Percentiles rank a stretch among this genome's conserved stretches.
Evolutionary conservation across 75 land plant genomes (phyloP).

Genomic region (Gnetum montanum): DNA sequence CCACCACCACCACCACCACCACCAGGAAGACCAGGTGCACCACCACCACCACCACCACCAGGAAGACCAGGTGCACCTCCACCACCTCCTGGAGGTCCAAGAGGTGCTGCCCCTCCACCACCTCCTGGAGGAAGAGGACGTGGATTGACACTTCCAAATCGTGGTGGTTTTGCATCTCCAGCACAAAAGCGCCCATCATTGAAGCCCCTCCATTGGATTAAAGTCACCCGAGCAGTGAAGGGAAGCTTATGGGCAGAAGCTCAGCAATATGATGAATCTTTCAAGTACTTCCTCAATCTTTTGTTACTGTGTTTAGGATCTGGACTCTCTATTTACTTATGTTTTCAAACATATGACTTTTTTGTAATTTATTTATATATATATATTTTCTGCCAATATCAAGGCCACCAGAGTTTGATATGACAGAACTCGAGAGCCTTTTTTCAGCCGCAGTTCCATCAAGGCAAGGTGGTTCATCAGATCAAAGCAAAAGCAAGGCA

Average conservation of each 20-base stretch:
- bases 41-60: conserved; percentile 50
- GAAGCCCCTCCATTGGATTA: conserved; percentile 95
- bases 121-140: conserved; percentile 18
- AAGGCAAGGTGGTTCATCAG: conserved; percentile 24
- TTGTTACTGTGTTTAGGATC: no score
- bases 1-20: conserved; percentile 60
- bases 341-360: conserved; percentile 2
- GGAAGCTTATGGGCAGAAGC: conserved; percentile 98
- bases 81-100: conserved; percentile 26
- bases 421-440: conserved; percentile 66
- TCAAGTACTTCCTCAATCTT: conserved; percentile 26
- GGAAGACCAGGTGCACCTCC: conserved; percentile 29
- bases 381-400: background rate
- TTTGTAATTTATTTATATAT: background rate
- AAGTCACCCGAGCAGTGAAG: conserved; percentile 86
- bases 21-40: conserved; percentile 17
- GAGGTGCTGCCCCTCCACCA: conserved; percentile 8
- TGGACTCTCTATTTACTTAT: conserved; percentile 2
- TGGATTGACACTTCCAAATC: conserved; percentile 19
- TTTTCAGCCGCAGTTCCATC: conserved; percentile 54
- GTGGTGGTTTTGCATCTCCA: conserved; percentile 9
- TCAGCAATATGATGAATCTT: conserved; percentile 60
- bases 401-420: conserved; percentile 69
- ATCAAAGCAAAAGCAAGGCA: conserved; percentile 43
- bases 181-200: conserved; percentile 56